A percentile compares a stretch with the other conserved stretches of the same genome.
Evolutionary conservation across 495 filamentous ascomycete species (phyloP).

Genomic region (Hypoxylon lienhwacheense): DNA sequence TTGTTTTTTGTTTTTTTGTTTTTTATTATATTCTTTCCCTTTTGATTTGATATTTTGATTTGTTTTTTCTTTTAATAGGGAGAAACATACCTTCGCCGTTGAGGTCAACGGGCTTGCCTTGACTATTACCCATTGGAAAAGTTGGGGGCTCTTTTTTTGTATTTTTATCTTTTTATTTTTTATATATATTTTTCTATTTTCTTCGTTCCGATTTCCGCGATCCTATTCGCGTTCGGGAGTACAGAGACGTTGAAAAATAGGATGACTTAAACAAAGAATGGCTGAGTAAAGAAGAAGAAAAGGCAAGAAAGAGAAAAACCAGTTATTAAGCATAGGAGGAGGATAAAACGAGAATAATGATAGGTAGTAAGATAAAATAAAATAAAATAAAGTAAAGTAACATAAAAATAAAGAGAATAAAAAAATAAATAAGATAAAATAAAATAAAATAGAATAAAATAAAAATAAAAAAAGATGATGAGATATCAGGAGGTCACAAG

Average conservation of each 20-base stretch:
- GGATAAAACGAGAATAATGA: slow-evolving; percentile 34
- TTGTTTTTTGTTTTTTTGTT: no score
- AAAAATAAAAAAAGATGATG: no score
- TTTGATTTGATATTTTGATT: slow-evolving; percentile 1
- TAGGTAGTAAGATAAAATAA: no score
- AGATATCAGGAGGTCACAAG: slow-evolving; percentile 35
- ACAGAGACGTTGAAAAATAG: slow-evolving; percentile 12
- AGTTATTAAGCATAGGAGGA: slow-evolving; percentile 31
- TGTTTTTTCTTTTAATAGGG: not conserved
- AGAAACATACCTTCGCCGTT: slow-evolving; percentile 82
- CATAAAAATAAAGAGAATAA: no score
- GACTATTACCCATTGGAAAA: slow-evolving; percentile 82
- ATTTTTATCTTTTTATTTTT: slow-evolving; percentile 1
- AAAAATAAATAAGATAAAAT: no score
- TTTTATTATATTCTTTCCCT: no score
- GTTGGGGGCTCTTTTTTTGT: not conserved
- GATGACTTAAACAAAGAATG: slow-evolving; percentile 16
- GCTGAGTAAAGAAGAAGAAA: slow-evolving; percentile 15
- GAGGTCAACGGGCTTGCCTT: slow-evolving; percentile 89
- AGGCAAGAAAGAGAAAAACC: slow-evolving; percentile 8
- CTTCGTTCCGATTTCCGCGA: slow-evolving; percentile 11
- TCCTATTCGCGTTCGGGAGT: slow-evolving; percentile 11
- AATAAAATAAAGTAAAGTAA: no score
- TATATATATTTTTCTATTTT: not conserved
- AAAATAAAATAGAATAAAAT: no score